Evolutionary conservation across 78 protist genomes (phyloP).

Genomic region (Dictyostelium discoideum): DNA sequence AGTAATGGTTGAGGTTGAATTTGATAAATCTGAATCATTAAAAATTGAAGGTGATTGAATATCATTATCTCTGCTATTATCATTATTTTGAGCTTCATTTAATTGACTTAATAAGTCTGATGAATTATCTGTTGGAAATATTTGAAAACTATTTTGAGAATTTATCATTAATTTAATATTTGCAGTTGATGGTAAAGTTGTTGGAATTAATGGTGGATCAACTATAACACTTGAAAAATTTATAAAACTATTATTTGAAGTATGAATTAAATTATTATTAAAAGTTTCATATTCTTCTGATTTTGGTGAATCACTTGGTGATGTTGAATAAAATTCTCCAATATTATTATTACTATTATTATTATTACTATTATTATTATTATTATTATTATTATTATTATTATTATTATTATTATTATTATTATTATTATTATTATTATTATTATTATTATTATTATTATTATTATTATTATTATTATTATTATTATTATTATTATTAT

Average conservation of each 20-base stretch:
- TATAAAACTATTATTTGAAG: neutral
- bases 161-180: neutral
- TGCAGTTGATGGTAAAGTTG: neutral
- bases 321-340: neutral
- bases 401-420: neutral
- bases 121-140: neutral
- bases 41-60: neutral
- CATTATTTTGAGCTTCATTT: neutral
- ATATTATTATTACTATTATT: neutral
- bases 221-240: neutral
- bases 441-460: neutral
- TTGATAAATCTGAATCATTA: neutral
- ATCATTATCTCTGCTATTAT: neutral
- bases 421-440: neutral
- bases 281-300: neutral
- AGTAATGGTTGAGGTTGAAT: neutral
- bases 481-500: neutral
- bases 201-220: conserved; percentile 4
- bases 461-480: neutral
- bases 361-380: neutral
- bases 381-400: neutral
- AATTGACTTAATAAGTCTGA: neutral
- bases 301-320: neutral
- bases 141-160: neutral
- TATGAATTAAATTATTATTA: neutral